Evolutionary conservation across 2,329 filamentous ascomycete genomes (phyloP).

Genomic region (Hypoxylon sp.): DNA sequence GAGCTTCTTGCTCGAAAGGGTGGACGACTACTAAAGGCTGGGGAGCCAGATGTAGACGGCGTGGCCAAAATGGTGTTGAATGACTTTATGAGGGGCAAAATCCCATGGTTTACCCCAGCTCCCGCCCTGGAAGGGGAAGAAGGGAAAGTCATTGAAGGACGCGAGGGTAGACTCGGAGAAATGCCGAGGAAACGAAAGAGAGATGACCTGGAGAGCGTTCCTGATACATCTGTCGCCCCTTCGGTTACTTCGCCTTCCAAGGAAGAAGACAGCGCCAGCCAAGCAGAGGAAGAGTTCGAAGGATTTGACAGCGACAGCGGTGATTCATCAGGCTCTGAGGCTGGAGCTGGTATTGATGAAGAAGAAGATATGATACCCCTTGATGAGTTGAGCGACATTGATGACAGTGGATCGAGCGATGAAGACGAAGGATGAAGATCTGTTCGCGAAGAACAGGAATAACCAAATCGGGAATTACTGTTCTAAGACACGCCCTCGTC

Average conservation of each 20-base stretch:
- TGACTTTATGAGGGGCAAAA: slow-evolving; percentile 94
- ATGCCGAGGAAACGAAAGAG: slow-evolving; percentile 85
- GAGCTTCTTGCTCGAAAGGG: slow-evolving; percentile 89
- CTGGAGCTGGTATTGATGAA: slow-evolving; percentile 53
- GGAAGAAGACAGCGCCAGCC: slow-evolving; percentile 42
- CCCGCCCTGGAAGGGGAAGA: slow-evolving; percentile 70
- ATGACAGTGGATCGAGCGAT: slow-evolving; percentile 50
- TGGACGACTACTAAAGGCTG: slow-evolving; percentile 87
- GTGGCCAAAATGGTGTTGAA: slow-evolving; percentile 98
- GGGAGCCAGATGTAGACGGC: slow-evolving; percentile 94
- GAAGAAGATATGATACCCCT: slow-evolving; percentile 64
- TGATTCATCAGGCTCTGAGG: slow-evolving; percentile 44
- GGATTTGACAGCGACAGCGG: slow-evolving; percentile 63
- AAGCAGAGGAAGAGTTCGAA: slow-evolving; percentile 60
- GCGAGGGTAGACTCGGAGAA: slow-evolving; percentile 84
- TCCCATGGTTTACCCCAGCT: slow-evolving; percentile 94
- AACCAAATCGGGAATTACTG: slow-evolving; percentile 51
- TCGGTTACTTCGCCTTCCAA: slow-evolving; percentile 49
- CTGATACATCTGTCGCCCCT: slow-evolving; percentile 51
- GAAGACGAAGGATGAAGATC: slow-evolving; percentile 53
- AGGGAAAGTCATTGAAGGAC: slow-evolving; percentile 71
- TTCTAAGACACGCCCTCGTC: not conserved
- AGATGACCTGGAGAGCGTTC: slow-evolving; percentile 61
- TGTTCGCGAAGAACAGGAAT: slow-evolving; percentile 56
- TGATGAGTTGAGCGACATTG: slow-evolving; percentile 52